Conservation (phyloP, 495 filamentous ascomycete species). For the Aspergillus indologenus region DNA sequence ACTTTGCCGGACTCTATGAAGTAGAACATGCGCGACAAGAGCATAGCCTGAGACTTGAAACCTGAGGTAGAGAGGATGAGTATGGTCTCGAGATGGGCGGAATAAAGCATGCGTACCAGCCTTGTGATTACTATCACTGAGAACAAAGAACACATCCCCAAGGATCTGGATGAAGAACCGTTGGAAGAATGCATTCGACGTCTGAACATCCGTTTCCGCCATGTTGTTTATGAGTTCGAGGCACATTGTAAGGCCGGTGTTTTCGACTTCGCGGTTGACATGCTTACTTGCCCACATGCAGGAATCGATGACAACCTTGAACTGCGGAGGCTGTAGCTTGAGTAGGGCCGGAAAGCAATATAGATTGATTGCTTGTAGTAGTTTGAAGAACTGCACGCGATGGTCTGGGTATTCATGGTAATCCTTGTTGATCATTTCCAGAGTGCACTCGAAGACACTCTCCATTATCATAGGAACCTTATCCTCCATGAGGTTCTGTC, state of each 20-base stretch:
- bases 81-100: slow-evolving; percentile 11
- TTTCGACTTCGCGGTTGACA: slow-evolving; percentile 97
- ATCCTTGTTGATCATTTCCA: slow-evolving; percentile 99
- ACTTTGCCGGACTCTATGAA: slow-evolving; percentile 84
- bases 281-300: slow-evolving; percentile 99
- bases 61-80: slow-evolving; percentile 40
- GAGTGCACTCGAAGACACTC: slow-evolving; percentile 95
- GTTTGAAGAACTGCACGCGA: slow-evolving; percentile 96
- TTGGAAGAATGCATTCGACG: slow-evolving; percentile 92
- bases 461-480: slow-evolving; percentile 97
- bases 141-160: slow-evolving; percentile 97
- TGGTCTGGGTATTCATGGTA: slow-evolving; percentile 99
- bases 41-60: slow-evolving; percentile 93
- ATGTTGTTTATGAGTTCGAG: slow-evolving; percentile 97
- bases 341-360: slow-evolving; percentile 94
- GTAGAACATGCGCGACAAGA: slow-evolving; percentile 94
- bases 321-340: slow-evolving; percentile 89
- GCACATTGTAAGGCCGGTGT: slow-evolving; percentile 98
- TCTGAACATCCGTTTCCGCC: slow-evolving; percentile 81
- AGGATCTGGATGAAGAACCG: slow-evolving; percentile 93
- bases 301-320: slow-evolving; percentile 99
- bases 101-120: slow-evolving; percentile 55
- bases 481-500: slow-evolving; percentile 87
- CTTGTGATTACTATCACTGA: slow-evolving; percentile 97
- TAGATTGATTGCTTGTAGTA: slow-evolving; percentile 91